Evolutionary conservation across 2,329 filamentous ascomycete species (phyloP).

Genomic region (Botrytis porri): DNA sequence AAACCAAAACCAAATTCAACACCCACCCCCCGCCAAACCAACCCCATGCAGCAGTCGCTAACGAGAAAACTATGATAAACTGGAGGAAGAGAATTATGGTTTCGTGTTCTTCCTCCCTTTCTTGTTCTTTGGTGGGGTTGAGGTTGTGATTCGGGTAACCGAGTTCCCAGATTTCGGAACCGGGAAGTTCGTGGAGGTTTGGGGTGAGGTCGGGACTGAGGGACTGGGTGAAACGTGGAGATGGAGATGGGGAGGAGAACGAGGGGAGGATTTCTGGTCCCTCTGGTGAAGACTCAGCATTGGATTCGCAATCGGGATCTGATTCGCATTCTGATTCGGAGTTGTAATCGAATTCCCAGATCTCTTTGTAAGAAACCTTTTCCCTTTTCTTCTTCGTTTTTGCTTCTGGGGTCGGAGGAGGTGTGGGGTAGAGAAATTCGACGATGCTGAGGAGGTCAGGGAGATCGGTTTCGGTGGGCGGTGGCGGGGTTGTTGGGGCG

Average conservation of each 20-base stretch:
- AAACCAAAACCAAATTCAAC: background rate
- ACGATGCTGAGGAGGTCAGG: background rate
- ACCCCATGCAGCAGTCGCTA: background rate
- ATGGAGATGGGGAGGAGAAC: background rate
- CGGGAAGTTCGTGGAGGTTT: background rate
- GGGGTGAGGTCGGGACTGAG: background rate
- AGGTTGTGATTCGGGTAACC: background rate
- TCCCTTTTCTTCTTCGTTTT: background rate
- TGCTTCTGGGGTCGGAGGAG: too few species aligned
- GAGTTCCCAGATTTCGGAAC: background rate
- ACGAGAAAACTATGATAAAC: background rate
- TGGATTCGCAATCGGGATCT: background rate
- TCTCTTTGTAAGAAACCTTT: background rate
- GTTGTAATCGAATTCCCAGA: constrained; percentile 6
- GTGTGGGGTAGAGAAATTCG: background rate
- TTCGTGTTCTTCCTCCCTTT: background rate
- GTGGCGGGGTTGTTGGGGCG: too few species aligned
- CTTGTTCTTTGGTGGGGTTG: fast-evolving
- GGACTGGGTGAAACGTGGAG: background rate
- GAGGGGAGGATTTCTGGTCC: background rate
- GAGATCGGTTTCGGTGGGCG: background rate
- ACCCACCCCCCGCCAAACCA: background rate
- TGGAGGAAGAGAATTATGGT: background rate
- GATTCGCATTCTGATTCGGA: background rate
- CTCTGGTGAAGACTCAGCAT: background rate